Conservation (phyloP, 2,329 filamentous ascomycete species). For the Claviceps sp. region DNA sequence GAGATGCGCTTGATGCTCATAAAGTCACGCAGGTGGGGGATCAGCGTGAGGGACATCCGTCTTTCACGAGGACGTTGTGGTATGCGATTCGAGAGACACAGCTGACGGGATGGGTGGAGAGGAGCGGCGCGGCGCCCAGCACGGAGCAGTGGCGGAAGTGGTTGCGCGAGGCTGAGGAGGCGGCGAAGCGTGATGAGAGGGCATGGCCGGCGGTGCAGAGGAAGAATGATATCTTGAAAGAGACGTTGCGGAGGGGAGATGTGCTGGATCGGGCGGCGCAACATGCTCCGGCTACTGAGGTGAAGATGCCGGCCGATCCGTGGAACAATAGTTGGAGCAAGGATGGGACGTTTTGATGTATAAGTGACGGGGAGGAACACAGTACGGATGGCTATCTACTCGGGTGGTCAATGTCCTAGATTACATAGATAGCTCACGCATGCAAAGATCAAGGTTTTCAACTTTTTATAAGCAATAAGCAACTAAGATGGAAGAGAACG, state of each 20-base stretch:
- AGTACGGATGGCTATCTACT: neutral
- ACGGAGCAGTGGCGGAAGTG: slow-evolving; percentile 40
- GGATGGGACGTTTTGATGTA: slow-evolving; percentile 12
- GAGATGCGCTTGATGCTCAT: slow-evolving; percentile 24
- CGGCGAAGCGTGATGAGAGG: slow-evolving; percentile 19
- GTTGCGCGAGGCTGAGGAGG: slow-evolving; percentile 34
- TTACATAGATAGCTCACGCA: no score
- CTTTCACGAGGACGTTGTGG: slow-evolving; percentile 45
- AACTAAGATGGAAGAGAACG: no score
- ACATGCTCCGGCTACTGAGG: slow-evolving; percentile 16
- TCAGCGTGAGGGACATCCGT: slow-evolving; percentile 26
- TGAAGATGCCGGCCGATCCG: slow-evolving; percentile 9
- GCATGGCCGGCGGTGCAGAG: slow-evolving; percentile 33
- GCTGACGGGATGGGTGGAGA: slow-evolving; percentile 37
- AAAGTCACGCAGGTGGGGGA: slow-evolving; percentile 15
- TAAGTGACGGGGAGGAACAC: neutral
- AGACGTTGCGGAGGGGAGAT: slow-evolving; percentile 9
- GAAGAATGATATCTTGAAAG: slow-evolving; percentile 36
- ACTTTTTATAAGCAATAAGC: no score
- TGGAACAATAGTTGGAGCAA: slow-evolving; percentile 10
- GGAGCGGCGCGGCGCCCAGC: slow-evolving; percentile 36
- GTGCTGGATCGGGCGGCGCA: slow-evolving; percentile 16
- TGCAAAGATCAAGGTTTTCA: no score
- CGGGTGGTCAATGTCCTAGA: neutral
- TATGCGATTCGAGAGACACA: slow-evolving; percentile 42